phyloP scores from a whole-genome alignment of 2,329 filamentous ascomycete species.

The Fusarium dlaminii region DNA sequence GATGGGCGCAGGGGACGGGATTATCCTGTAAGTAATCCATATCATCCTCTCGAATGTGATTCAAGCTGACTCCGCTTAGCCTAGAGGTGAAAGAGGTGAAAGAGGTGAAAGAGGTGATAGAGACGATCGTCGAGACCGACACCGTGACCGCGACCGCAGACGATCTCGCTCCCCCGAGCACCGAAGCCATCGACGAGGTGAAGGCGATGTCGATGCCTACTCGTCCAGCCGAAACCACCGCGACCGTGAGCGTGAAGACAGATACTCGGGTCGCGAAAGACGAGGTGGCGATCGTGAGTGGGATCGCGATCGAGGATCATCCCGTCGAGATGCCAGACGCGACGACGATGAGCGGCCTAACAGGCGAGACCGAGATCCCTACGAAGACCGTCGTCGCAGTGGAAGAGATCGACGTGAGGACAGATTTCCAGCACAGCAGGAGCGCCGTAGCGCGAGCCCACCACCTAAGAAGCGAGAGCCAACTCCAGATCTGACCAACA shows the following conservation, averaged over 20 bases:
- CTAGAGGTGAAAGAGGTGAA: constrained; percentile 46
- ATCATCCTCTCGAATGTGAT: not conserved
- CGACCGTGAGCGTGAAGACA: constrained; percentile 91
- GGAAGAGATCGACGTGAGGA: constrained; percentile 57
- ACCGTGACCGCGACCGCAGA: constrained; percentile 60
- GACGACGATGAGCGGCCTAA: constrained; percentile 70
- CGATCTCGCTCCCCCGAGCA: constrained; percentile 89
- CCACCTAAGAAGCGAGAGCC: constrained; percentile 92
- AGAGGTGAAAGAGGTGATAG: constrained; percentile 44
- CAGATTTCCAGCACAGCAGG: constrained; percentile 53
- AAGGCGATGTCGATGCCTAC: constrained; percentile 86
- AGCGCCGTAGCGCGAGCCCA: constrained; percentile 79
- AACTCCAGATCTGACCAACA: constrained; percentile 91
- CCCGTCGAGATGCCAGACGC: constrained; percentile 69
- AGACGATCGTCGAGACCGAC: constrained; percentile 48
- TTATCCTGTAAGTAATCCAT: constrained; percentile 57
- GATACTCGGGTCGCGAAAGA: constrained; percentile 78
- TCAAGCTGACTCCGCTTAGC: constrained; percentile 39
- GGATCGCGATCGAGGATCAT: constrained; percentile 74
- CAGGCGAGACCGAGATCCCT: constrained; percentile 66
- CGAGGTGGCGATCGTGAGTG: constrained; percentile 72
- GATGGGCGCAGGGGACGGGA: constrained; percentile 66
- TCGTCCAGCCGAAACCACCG: constrained; percentile 92
- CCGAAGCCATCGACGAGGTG: constrained; percentile 72
- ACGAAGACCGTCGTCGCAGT: constrained; percentile 61